Percentiles rank a stretch among this genome's conserved stretches.
Evolutionary conservation across 1,284 basidiomycete genomes (phyloP).

Genomic region (Xerocomus cyaneibrunnescens): DNA sequence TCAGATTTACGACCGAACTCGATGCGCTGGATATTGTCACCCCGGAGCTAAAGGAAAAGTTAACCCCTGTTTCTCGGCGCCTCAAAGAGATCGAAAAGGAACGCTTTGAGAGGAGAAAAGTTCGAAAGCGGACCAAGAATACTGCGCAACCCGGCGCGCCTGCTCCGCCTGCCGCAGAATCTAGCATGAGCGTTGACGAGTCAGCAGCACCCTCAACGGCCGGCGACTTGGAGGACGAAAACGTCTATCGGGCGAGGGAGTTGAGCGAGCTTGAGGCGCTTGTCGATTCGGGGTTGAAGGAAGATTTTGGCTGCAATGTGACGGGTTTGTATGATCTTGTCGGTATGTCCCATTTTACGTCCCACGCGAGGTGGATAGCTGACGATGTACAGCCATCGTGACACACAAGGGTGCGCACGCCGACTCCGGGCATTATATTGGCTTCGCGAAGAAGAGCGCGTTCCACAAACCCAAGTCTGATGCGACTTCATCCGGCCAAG

Average conservation of each 20-base stretch:
- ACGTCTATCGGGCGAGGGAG: constrained; percentile 59
- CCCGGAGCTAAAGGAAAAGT: constrained; percentile 72
- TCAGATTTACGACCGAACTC: constrained; percentile 89
- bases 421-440: constrained; percentile 93
- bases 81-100: constrained; percentile 83
- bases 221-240: constrained; percentile 59
- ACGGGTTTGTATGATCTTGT: constrained; percentile 85
- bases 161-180: constrained; percentile 33
- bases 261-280: constrained; percentile 61
- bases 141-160: constrained; percentile 35
- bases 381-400: constrained; percentile 66
- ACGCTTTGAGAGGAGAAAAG: constrained; percentile 80
- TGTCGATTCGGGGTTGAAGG: constrained; percentile 61
- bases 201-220: constrained; percentile 29
- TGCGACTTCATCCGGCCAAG: constrained; percentile 5
- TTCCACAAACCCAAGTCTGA: constrained; percentile 42
- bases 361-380: background rate
- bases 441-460: constrained; percentile 78
- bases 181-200: constrained; percentile 31
- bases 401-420: constrained; percentile 97
- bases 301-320: constrained; percentile 70
- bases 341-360: constrained; percentile 46
- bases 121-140: constrained; percentile 72
- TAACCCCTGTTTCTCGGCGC: constrained; percentile 69
- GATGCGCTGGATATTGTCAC: constrained; percentile 85